A percentile compares a stretch with the other conserved stretches of the same genome.
Evolutionary conservation across 306 rosid species (phyloP).

Genomic region (Chamaecrista fasciculata): DNA sequence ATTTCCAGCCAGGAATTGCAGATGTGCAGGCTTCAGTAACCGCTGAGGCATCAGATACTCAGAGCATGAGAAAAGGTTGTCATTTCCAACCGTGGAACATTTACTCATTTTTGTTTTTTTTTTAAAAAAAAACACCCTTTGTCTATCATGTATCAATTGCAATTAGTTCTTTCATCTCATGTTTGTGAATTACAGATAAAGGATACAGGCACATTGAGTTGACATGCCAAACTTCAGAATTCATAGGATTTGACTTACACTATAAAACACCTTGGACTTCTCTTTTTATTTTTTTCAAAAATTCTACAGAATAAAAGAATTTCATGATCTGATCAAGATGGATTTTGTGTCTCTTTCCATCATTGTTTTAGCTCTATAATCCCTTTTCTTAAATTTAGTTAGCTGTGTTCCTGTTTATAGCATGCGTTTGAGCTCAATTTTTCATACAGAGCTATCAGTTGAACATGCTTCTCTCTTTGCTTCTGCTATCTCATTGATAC

Average conservation of each 20-base stretch:
- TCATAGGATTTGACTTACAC: not conserved
- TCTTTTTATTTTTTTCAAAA: not conserved
- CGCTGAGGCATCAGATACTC: slow-evolving; percentile 1
- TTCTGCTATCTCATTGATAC: not conserved
- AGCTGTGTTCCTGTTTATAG: not conserved
- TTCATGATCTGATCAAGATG: not conserved
- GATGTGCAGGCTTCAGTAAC: not conserved
- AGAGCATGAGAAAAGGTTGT: slow-evolving; percentile 19
- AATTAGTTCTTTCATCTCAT: not conserved
- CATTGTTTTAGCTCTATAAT: not conserved
- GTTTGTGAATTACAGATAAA: not conserved
- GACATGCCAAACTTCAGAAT: not conserved
- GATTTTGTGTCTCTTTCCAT: not conserved
- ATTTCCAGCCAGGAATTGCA: slow-evolving; percentile 1
- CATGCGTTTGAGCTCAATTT: not conserved
- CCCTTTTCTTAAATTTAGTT: not conserved
- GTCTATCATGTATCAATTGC: not conserved
- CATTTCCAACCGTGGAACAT: slow-evolving; percentile 7
- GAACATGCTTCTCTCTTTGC: not conserved
- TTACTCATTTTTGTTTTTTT: slow-evolving; percentile 15
- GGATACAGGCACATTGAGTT: not conserved
- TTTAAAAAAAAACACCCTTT: not conserved
- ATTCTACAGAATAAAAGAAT: not conserved
- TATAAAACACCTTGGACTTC: not conserved
- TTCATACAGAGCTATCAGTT: too few relatives aligned